A percentile compares a stretch with the other conserved stretches of the same genome.
These are phyloP conservation scores for Pythium guiyangense DNA, from an alignment of 352 stramenopile species.

Conservation along the genomic window DNA sequence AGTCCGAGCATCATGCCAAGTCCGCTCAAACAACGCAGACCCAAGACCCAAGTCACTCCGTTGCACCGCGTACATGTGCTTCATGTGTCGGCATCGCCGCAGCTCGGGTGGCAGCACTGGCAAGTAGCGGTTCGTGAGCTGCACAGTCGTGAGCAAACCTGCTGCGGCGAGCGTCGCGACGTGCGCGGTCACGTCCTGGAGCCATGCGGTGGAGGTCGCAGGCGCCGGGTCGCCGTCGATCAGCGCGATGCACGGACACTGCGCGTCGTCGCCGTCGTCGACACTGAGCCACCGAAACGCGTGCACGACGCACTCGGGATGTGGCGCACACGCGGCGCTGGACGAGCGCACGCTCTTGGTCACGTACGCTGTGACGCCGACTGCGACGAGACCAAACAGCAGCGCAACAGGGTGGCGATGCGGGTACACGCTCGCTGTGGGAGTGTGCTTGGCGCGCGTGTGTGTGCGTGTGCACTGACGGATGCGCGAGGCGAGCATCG, in stretches of 20 bases:
- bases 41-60: no score
- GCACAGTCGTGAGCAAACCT: no score
- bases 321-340: neutral
- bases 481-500: no score
- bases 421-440: no score
- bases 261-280: constrained; percentile 13
- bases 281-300: neutral
- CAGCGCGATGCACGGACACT: constrained; percentile 6
- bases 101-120: constrained; percentile 21
- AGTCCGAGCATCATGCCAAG: no score
- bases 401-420: neutral
- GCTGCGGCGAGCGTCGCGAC: no score
- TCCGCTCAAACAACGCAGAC: no score
- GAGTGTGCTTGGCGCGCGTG: no score
- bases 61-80: constrained; percentile 26
- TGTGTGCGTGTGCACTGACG: no score
- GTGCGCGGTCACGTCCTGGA: no score
- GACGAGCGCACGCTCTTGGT: neutral
- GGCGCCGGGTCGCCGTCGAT: constrained; percentile 7
- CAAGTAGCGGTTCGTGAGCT: constrained; percentile 29
- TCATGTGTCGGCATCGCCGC: constrained; percentile 18
- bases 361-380: neutral
- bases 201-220: no score
- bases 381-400: neutral
- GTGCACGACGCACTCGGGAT: constrained; percentile 4